These are phyloP conservation scores for Heliamphora exappendiculata DNA, from an alignment of 148 eudicot species.

Conservation along the genomic window DNA sequence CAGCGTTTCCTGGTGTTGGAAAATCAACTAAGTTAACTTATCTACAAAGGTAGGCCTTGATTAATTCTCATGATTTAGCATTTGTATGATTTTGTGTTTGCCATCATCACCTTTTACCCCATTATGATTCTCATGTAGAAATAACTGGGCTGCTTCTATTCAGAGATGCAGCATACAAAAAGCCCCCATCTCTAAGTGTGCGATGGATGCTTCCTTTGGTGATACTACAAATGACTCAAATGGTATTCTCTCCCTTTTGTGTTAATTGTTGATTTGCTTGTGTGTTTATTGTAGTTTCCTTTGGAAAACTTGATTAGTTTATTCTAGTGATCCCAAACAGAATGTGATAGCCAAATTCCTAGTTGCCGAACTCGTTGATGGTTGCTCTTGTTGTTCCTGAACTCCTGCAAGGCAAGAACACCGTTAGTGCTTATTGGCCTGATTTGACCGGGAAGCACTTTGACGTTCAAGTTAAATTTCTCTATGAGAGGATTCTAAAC, in stretches of 20 bases:
- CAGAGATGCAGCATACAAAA: conserved; percentile 21
- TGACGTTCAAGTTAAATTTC: too few relatives aligned
- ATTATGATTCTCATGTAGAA: conserved; percentile 27
- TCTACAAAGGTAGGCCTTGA: conserved; percentile 28
- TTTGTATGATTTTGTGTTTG: conserved; percentile 1
- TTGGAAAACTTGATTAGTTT: too few relatives aligned
- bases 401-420: too few relatives aligned
- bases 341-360: too few relatives aligned
- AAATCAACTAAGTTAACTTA: conserved; percentile 18
- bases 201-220: conserved; percentile 82
- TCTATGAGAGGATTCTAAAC: too few relatives aligned
- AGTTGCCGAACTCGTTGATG: too few relatives aligned
- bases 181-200: conserved; percentile 29
- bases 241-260: conserved; percentile 30
- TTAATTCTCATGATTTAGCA: background rate
- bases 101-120: conserved; percentile 11
- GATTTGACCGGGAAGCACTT: too few relatives aligned
- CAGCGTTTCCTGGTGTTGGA: conserved; percentile 17
- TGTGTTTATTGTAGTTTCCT: too few relatives aligned
- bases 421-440: background rate
- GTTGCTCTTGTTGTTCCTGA: too few relatives aligned
- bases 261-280: background rate
- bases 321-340: too few relatives aligned
- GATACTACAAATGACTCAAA: conserved; percentile 43
- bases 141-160: conserved; percentile 24